Conservation (phyloP, 2,329 filamentous ascomycete genomes). For the Mycocentrospora acerina region DNA sequence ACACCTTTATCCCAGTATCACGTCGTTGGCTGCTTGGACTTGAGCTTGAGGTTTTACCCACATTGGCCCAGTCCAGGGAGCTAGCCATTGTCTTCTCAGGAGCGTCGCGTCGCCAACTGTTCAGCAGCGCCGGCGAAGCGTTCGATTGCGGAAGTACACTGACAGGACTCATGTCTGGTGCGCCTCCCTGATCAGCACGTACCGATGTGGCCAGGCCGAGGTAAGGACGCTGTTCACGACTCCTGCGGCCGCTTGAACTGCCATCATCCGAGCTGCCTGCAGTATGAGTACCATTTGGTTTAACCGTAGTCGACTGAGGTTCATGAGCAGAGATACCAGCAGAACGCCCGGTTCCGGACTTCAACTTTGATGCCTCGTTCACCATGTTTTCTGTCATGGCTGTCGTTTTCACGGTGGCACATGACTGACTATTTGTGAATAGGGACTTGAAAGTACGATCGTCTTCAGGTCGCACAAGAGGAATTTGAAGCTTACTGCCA, state of each 20-base stretch:
- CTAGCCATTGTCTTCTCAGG: constrained; percentile 30
- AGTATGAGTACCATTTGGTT: constrained; percentile 14
- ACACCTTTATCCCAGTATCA: constrained; percentile 82
- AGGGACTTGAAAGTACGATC: constrained; percentile 78
- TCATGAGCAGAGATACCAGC: constrained; percentile 5
- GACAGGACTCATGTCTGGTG: constrained; percentile 17
- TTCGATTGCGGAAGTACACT: constrained; percentile 29
- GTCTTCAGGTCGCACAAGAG: constrained; percentile 89
- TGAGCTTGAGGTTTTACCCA: constrained; percentile 56
- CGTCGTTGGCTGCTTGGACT: constrained; percentile 67
- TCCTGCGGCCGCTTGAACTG: constrained; percentile 27
- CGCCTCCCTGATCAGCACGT: constrained; percentile 24
- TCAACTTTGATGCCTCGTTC: constrained; percentile 4
- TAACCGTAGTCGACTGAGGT: constrained; percentile 5
- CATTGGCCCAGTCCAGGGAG: constrained; percentile 57
- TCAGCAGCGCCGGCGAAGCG: constrained; percentile 48
- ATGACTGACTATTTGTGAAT: constrained; percentile 49
- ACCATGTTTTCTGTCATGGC: constrained; percentile 1
- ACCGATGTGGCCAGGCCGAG: constrained; percentile 18
- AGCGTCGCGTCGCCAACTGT: constrained; percentile 51
- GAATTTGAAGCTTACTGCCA: constrained; percentile 82
- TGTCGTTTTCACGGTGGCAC: constrained; percentile 5
- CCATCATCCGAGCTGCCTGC: constrained; percentile 32
- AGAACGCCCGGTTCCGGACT: constrained; percentile 3
- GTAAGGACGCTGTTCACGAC: constrained; percentile 34